Base-by-base conservation (phyloP, 2,329 filamentous ascomycete genomes). In the Ceratocystis cubensis region DNA sequence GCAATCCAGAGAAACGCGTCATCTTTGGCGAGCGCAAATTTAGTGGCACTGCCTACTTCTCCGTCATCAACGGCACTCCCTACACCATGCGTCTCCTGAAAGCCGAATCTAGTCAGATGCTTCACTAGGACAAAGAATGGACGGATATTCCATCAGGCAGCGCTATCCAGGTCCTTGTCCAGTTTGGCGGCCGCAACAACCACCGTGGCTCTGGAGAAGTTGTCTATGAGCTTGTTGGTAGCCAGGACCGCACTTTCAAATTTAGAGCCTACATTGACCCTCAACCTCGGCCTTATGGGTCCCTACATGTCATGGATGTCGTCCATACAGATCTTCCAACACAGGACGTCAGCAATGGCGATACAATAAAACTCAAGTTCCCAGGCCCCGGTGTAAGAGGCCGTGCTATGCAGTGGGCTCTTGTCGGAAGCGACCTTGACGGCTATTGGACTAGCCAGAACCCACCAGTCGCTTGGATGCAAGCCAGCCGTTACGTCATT, bases 391-490 rank as follows among this genome's bases (percentile, higher is more conserved):
- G 64, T n/a, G 64, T 65, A 8, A 56, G 64, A 7, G 64, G 64
- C 15, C 64, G 64, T 30, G 48, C 65, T 25, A 56, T 66, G 46
- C 65, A 57, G 50, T 66, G 65, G 65, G 46, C 33, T 30, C 30
- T 66, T 25, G 22, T 57, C 45, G 65, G 65, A 28, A 63, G 57
- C 46, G 65, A 66, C 10, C 7, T 46, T 33, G n/a, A 66, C 30
- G 65, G 65, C n/a, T 63, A 50, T 45, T 66, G 65, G 65, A 66
- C 57, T 22, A 66, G 65, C 48, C 46, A 62, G 22, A 62, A 65
- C 17, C 66, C 66, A 3, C 66, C 66, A 7, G 44, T 65, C 15
- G 41, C 44, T 4, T 74, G 72, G 72, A 74, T 74, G 73, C 65
- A 67, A 17, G 46, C 45, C 5, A 70, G 71, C 28, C 69, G 70